Percentiles rank a stretch among this genome's conserved stretches.
Evolutionary conservation across 495 filamentous ascomycete genomes (phyloP).

Genomic region (Podospora fimiseda): DNA sequence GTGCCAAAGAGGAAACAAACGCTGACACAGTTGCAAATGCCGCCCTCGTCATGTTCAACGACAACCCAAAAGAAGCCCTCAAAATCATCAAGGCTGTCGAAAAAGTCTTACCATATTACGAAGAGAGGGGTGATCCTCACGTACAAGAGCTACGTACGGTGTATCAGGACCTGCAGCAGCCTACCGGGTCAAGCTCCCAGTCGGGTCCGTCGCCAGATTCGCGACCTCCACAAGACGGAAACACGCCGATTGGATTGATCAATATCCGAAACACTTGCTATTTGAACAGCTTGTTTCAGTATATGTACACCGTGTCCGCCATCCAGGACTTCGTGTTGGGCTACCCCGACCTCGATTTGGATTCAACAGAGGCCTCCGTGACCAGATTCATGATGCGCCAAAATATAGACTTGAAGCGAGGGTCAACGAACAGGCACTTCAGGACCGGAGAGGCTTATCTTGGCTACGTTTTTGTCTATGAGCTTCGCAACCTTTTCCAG

Average conservation of each 20-base stretch:
- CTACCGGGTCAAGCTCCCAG: background rate
- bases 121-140: no score
- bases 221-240: constrained; percentile 2
- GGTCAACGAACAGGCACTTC: constrained; percentile 52
- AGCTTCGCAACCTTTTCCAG: constrained; percentile 67
- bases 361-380: background rate
- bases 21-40: no score
- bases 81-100: no score
- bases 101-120: no score
- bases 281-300: constrained; percentile 92
- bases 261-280: constrained; percentile 99
- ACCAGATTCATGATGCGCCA: background rate
- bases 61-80: no score
- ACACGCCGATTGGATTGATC: constrained; percentile 73
- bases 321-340: constrained; percentile 74
- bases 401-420: constrained; percentile 25
- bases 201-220: background rate
- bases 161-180: no score
- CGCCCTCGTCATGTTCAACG: no score
- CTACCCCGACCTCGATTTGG: constrained; percentile 56
- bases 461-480: constrained; percentile 37
- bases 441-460: constrained; percentile 24
- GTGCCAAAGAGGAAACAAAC: no score
- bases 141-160: no score
- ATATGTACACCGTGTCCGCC: constrained; percentile 82